phyloP scores from a whole-genome alignment of 73 alveolate species.

The Paramecium sexaurelia region DNA sequence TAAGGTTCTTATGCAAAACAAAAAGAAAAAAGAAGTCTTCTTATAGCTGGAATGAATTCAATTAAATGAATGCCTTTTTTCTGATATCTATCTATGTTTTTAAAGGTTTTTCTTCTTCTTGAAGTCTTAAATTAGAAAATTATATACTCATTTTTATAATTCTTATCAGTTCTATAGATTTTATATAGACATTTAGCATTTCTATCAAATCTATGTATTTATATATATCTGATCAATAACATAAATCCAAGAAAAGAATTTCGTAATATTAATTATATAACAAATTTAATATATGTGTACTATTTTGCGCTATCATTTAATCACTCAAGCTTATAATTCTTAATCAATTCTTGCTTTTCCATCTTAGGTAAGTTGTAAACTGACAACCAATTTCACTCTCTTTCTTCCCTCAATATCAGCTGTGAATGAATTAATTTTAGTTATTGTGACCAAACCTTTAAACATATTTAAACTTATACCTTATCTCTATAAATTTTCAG shows the following conservation, averaged over 20 bases:
- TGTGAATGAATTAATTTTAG: constrained; percentile 54
- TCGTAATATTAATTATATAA: neutral
- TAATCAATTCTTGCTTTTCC: constrained; percentile 44
- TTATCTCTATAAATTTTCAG: constrained; percentile 48
- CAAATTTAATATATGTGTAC: constrained; percentile 19
- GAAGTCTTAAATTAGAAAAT: neutral
- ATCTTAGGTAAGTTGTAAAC: constrained; percentile 20
- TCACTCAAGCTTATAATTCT: constrained; percentile 35
- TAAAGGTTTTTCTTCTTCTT: neutral
- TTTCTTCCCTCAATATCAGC: constrained; percentile 59
- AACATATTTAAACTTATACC: neutral
- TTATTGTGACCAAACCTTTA: constrained; percentile 23
- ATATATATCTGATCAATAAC: neutral
- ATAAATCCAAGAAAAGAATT: neutral
- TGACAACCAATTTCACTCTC: constrained; percentile 54
- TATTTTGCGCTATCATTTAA: constrained; percentile 26
- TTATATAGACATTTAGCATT: no score
- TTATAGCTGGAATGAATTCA: constrained; percentile 43
- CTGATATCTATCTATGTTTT: neutral
- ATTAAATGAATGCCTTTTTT: constrained; percentile 4
- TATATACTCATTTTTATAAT: neutral
- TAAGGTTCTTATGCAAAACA: neutral
- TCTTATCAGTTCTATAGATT: neutral
- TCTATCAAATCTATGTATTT: no score
- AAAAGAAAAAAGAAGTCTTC: constrained; percentile 20